Conservation (phyloP, 441 rosid genomes). For the Euphorbia celastroides region DNA sequence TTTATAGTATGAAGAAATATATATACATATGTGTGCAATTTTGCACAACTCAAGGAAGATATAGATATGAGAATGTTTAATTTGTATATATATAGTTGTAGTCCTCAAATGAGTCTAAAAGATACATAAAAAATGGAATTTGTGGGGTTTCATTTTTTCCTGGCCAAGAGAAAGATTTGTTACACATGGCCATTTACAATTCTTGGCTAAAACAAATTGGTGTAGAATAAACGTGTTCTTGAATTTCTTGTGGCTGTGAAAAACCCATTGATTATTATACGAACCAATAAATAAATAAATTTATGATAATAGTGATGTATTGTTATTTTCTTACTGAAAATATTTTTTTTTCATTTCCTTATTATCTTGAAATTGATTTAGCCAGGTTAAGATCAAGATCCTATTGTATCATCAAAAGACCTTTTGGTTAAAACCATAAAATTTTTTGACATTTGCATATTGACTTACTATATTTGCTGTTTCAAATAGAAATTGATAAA, state of each 20-base stretch:
- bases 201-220: conserved; percentile 24
- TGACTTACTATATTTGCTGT: neutral
- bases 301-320: neutral
- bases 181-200: conserved; percentile 31
- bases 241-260: conserved; percentile 22
- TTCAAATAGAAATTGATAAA: neutral
- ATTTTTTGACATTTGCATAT: neutral
- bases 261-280: conserved; percentile 1
- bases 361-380: neutral
- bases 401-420: neutral
- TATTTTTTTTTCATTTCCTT: neutral
- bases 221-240: conserved; percentile 4
- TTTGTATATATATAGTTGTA: neutral
- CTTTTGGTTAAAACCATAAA: too few species aligned
- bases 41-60: neutral
- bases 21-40: neutral
- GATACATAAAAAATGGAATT: neutral
- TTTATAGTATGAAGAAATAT: neutral
- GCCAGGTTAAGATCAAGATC: conserved; percentile 9
- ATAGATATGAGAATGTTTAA: conserved; percentile 1
- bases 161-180: conserved; percentile 24
- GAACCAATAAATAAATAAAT: neutral
- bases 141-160: conserved; percentile 16
- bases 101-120: neutral
- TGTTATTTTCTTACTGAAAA: conserved; percentile 12